phyloP scores from a whole-genome alignment of 2,329 filamentous ascomycete species.

The Colletotrichum karsti region DNA sequence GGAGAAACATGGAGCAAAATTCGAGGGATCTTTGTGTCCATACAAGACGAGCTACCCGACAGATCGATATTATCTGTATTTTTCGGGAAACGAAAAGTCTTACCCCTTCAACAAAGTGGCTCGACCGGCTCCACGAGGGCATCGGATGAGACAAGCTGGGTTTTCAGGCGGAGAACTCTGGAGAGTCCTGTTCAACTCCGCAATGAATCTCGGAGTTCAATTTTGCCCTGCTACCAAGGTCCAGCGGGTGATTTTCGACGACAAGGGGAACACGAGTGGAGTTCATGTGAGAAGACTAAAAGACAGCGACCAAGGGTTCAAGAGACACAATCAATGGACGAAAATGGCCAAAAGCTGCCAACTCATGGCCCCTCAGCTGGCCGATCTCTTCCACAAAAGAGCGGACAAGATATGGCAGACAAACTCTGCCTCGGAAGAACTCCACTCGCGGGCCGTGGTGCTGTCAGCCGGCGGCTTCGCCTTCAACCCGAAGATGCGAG shows the following conservation, averaged over 20 bases:
- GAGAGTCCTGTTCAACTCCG: background rate
- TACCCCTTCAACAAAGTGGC: conserved; percentile 7
- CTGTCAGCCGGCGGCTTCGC: conserved; percentile 23
- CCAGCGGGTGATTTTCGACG: background rate
- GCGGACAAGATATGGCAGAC: background rate
- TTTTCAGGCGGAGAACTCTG: background rate
- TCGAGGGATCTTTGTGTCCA: conserved; percentile 20
- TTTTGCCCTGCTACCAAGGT: background rate
- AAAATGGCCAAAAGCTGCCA: background rate
- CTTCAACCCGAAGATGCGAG: conserved; percentile 14
- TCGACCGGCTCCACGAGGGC: conserved; percentile 9
- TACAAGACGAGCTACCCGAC: conserved; percentile 30
- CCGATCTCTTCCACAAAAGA: background rate
- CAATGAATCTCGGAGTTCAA: background rate
- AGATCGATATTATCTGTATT: conserved; percentile 10
- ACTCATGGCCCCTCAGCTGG: background rate
- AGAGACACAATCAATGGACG: background rate
- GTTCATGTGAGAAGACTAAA: background rate
- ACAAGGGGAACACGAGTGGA: background rate
- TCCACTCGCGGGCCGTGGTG: conserved; percentile 2
- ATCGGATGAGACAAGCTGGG: background rate
- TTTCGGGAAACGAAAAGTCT: conserved; percentile 22
- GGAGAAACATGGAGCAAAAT: conserved; percentile 22
- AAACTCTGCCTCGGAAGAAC: background rate
- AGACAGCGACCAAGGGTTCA: background rate